These are phyloP conservation scores for Gossypium aridum DNA, from an alignment of 441 rosid species.

Conservation along the genomic window DNA sequence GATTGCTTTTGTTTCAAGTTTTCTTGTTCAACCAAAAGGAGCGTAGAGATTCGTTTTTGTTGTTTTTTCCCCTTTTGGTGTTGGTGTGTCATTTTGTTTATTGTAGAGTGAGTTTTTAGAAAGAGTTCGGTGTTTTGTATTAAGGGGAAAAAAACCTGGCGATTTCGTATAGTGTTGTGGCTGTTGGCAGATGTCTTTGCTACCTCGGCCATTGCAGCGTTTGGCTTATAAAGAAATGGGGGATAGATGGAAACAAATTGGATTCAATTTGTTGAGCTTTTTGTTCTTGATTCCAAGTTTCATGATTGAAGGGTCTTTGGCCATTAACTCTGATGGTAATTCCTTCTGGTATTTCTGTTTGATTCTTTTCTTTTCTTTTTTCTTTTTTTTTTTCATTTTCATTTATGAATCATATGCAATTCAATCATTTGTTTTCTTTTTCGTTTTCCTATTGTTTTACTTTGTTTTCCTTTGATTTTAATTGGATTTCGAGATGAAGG, in stretches of 20 bases:
- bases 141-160: slow-evolving; percentile 49
- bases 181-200: slow-evolving; percentile 6
- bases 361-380: neutral
- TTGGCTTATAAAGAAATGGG: slow-evolving; percentile 56
- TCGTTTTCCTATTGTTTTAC: neutral
- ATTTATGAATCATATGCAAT: neutral
- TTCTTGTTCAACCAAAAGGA: neutral
- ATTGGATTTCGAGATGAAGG: slow-evolving; percentile 42
- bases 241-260: slow-evolving; percentile 66
- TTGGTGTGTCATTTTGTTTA: neutral
- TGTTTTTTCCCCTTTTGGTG: neutral
- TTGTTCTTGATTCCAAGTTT: slow-evolving; percentile 44
- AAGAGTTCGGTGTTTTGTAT: slow-evolving; percentile 14
- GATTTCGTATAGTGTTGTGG: slow-evolving; percentile 25
- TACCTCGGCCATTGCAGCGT: slow-evolving; percentile 38
- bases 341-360: slow-evolving; percentile 3
- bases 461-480: slow-evolving; percentile 7
- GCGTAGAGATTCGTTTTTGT: neutral
- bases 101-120: slow-evolving; percentile 12
- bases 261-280: slow-evolving; percentile 42
- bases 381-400: neutral
- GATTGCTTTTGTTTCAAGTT: neutral
- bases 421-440: neutral
- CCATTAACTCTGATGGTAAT: slow-evolving; percentile 68
- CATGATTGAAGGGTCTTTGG: slow-evolving; percentile 36